Evolutionary conservation across 345 rosid genomes (phyloP).

Genomic region (Trapa bicornis): DNA sequence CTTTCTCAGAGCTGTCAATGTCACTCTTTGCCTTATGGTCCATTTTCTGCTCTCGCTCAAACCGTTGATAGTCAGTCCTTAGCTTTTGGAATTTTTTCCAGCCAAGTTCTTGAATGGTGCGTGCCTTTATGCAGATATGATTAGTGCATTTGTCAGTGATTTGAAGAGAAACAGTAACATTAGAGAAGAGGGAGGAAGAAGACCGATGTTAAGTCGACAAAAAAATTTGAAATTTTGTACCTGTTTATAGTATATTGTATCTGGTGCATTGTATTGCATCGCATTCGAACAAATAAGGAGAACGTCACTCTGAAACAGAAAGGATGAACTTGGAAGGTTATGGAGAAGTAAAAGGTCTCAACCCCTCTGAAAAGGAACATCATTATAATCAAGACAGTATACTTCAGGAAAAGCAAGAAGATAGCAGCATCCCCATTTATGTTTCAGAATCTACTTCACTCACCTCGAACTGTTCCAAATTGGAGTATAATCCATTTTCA

Average conservation of each 20-base stretch:
- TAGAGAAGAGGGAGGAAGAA: conserved; percentile 7
- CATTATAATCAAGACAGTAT: background rate
- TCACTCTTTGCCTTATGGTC: conserved; percentile 40
- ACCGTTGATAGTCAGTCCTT: conserved; percentile 34
- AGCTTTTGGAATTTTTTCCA: conserved; percentile 58
- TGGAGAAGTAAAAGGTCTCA: background rate
- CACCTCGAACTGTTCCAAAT: conserved; percentile 69
- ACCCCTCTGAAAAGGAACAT: background rate
- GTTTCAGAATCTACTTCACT: conserved; percentile 6
- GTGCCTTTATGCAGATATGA: conserved; percentile 35
- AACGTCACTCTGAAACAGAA: conserved; percentile 55
- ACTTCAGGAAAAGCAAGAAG: conserved; percentile 7
- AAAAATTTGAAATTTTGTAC: conserved; percentile 13
- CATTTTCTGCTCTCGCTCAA: conserved; percentile 37
- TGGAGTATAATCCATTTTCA: conserved; percentile 49
- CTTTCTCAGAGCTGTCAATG: conserved; percentile 39
- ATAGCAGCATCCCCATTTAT: background rate
- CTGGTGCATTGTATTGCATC: conserved; percentile 68
- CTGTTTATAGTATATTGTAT: conserved; percentile 69
- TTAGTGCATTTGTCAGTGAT: conserved; percentile 2
- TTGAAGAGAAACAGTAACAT: background rate
- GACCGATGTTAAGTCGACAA: background rate
- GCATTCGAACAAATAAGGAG: conserved; percentile 76
- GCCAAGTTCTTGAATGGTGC: conserved; percentile 59
- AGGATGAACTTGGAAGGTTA: conserved; percentile 8